A percentile compares a stretch with the other conserved stretches of the same genome.
Conservation (phyloP, 2,329 filamentous ascomycete species). For the Metarhizium album region DNA sequence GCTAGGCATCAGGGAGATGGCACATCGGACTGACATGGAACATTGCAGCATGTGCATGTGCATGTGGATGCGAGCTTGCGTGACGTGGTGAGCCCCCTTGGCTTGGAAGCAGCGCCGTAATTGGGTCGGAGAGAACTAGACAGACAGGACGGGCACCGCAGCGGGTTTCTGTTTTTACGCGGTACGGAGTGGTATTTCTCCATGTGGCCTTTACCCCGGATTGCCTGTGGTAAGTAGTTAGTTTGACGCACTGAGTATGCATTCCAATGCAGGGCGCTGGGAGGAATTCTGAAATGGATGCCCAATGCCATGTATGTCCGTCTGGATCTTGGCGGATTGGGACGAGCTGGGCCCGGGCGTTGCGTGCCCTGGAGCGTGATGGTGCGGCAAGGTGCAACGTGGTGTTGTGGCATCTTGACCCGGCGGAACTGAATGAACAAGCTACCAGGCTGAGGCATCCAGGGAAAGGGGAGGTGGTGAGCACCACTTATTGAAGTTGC, state of each 20-base stretch:
- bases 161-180: no score
- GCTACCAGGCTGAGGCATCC: not conserved
- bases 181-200: not conserved
- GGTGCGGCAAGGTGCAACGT: not conserved
- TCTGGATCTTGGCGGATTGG: not conserved
- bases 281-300: not conserved
- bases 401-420: not conserved
- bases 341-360: not conserved
- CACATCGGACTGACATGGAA: not conserved
- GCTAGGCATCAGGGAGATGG: not conserved
- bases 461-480: not conserved
- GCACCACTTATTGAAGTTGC: not conserved
- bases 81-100: conserved; percentile 9
- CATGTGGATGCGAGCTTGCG: conserved; percentile 1
- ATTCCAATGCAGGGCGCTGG: not conserved
- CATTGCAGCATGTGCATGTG: not conserved
- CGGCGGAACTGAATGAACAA: not conserved
- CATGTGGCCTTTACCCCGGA: conserved; percentile 2
- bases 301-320: not conserved
- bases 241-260: not conserved
- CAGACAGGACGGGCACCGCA: no score
- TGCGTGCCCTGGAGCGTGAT: not conserved
- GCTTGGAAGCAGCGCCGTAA: conserved; percentile 1
- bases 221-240: conserved; percentile 1
- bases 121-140: no score